Evolutionary conservation across 352 stramenopile species (phyloP), one percentile per base, ranked within the genome.

Genomic region (Globisporangium megalacanthum): DNA sequence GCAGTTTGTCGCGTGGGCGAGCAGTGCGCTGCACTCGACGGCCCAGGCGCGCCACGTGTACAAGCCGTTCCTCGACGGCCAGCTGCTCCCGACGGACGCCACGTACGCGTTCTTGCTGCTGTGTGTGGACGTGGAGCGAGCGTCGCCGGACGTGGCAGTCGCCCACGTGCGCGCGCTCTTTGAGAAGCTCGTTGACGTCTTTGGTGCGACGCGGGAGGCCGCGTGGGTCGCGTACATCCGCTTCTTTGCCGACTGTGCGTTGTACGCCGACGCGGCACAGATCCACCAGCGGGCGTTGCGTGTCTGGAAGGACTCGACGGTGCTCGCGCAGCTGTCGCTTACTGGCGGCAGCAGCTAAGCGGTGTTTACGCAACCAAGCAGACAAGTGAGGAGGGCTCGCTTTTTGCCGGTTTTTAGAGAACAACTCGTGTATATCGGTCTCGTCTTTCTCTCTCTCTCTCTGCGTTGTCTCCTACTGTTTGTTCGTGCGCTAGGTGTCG

Each of bases 131-230:
- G 69, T 89, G 22, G 83, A 95, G 68, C 82, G 70, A n/a, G 72
- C 83, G 14, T 55, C 59, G 10, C 47, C 58, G 6, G 62, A 68
- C 31, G 64, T 83, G 19, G 57, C 68, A 14, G 61, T 80, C 13
- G 42, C 67, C 13, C 69, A 75, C 15, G 76, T 91, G 58, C 80
- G 78, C 44, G 60, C 66, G 54, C 62, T 95, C 47, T 93, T 90
- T 58, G 85, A 95, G 65, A 90, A 90, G 69, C 59, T 93, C 49
- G 68, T 95, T 33, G 85, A 93, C 50, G 63, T 95, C 3, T 95
- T 88, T 37, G 79, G 85, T 46, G 54, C 54, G 41, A 48, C 57
- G 25, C 59, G 73, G 4, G 79, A 92, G 55, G 79, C 86, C 37
- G 73, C 85, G 4, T 95, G 81, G 79, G 56, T 89, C 63, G 67